Base-by-base conservation (phyloP, 768 basidiomycete genomes). In the Leucocoprinus leucothites region DNA sequence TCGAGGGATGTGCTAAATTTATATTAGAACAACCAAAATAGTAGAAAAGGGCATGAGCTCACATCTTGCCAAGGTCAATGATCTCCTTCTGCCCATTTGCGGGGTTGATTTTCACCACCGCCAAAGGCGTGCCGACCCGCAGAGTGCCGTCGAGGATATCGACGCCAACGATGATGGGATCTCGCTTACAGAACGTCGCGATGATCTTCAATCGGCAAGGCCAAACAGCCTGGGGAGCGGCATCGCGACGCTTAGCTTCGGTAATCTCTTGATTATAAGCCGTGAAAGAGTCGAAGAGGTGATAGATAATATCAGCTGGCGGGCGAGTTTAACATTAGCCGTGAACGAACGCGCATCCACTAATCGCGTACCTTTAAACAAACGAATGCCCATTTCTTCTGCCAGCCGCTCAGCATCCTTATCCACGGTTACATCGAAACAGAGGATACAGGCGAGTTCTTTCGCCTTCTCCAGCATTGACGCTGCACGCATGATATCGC, bases 271-370 rank as follows among this genome's bases (percentile, higher is more conserved):
- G 80, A 66, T 96, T 96, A 71, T 98, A 98, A 1, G 86, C 90
- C 41, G 86, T 97, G 76, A 98, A 98, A 14, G 93, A 84, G 66
- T 98, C 95, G 67, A 98, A 98, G 43, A 99, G 74, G 68, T 98
- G 96, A 71, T 99, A 99, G 63, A 99, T 98, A 67, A 98, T 98
- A 70, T 97, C 94, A 58, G 96, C 96, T 98, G 67, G 24, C 58
- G 25, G 57, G 46, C 61, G 22, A 64, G 56, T 11, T 26, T 22
- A 36, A 31, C 2, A 47, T 57, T 28, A 58, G 34, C 16, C 31
- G 25, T 18, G 26, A 24, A 49, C 41, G 48, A 34, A 21, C 36
- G 11, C 9, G 24, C 31, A 44, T 36, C 13, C 53, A 21, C 53
- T 9, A 48, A 21, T 9, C 35, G 48, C 35, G 58, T 43, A 95